Conservation (phyloP, 176 grass and related monocot genomes). For the Oryza meyeriana region DNA sequence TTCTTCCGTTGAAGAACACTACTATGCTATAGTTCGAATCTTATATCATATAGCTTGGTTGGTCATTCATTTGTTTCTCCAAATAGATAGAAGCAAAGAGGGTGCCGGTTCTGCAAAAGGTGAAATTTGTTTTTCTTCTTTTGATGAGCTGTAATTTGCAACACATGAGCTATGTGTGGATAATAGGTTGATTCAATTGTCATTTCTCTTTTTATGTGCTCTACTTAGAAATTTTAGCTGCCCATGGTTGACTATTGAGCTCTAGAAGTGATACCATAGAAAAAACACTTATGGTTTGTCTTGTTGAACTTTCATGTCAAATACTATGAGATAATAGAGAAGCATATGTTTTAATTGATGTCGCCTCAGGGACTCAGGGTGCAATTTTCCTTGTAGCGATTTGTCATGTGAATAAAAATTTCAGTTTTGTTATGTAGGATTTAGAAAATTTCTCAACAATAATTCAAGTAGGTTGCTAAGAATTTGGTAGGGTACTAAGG, state of each 20-base stretch:
- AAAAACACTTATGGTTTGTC: too few species aligned
- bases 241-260: background rate
- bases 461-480: too few species aligned
- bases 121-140: background rate
- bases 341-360: conserved; percentile 8
- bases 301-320: conserved; percentile 8
- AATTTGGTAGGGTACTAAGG: too few species aligned
- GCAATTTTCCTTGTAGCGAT: background rate
- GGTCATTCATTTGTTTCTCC: too few species aligned
- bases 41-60: too few species aligned
- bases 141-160: background rate
- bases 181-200: background rate
- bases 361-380: background rate
- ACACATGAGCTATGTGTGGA: background rate
- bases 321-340: background rate
- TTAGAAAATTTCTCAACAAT: too few species aligned
- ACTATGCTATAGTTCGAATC: too few species aligned
- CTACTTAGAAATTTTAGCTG: background rate
- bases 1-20: too few species aligned
- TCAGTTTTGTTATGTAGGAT: too few species aligned
- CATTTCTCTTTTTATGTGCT: background rate
- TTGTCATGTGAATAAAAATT: background rate
- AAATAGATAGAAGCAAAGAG: background rate
- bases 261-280: background rate
- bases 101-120: background rate